Evolutionary conservation across 768 basidiomycete species (phyloP), one percentile per base, ranked within the genome.

Genomic region (Rhizopogon sp.): DNA sequence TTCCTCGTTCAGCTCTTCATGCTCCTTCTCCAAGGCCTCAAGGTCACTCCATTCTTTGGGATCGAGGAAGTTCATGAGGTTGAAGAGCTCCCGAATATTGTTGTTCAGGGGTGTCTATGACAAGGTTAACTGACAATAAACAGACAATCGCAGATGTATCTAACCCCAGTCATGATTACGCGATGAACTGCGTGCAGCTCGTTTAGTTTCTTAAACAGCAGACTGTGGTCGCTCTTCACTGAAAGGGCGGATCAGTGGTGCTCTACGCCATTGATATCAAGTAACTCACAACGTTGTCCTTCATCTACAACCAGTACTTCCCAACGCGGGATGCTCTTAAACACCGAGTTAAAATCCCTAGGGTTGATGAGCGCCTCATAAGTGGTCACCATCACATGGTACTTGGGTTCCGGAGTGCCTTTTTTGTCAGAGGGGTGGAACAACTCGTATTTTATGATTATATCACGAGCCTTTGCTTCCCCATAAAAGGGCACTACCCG

Each of bases 61-160:
- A 66, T 94, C 91, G 16, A 98, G 80, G 74, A 98, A 98, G 67
- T 93, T 91, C 85, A 99, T 93, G 42, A 99, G 78, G 68, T 95
- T 98, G 77, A 98, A 96, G 25, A 99, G 72, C 71, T 99, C 97
- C 45, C 92, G 81, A 22, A 99, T 88, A 65, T 98, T 98, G 75
- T 98, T 98, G 70, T 98, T 98, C 55, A 98, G 70, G 0, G 96
- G 96, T 0, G 97, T 98, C 80, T 93, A 52, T 6, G 6, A 53
- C 39, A 31, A 44, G 29, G 22, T 28, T 37, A 39, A 16, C 9
- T 17, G 47, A 11, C 39, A 37, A 25, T 16, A 31, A 8, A 53
- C 28, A 46, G n/a, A 28, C 3, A 37, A 35, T 22, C 14, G 31
- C 17, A 2, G 20, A 22, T 44, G 29, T 20, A 8, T 65, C 80